Percentiles rank a stretch among this genome's conserved stretches.
Evolutionary conservation across 441 rosid species (phyloP).

Genomic region (Euphorbia celastroides): DNA sequence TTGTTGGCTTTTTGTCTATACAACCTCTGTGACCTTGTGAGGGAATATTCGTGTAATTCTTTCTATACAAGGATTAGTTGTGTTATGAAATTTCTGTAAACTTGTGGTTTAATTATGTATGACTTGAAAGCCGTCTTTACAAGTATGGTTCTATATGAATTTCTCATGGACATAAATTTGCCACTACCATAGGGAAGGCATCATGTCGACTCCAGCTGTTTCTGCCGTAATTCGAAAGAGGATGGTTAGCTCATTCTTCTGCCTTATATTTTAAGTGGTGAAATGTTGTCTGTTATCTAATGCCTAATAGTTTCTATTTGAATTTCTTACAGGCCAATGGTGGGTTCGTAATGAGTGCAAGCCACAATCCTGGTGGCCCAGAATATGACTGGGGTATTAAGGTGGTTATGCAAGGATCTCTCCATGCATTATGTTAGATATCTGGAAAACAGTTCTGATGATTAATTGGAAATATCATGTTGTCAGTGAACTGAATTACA

Average conservation of each 20-base stretch:
- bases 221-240: conserved; percentile 84
- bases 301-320: not conserved
- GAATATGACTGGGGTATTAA: conserved; percentile 98
- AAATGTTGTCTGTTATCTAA: not conserved
- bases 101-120: no score
- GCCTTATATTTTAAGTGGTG: conserved; percentile 11
- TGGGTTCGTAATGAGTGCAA: conserved; percentile 97
- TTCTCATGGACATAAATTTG: not conserved
- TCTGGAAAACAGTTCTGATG: not conserved
- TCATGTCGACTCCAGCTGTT: conserved; percentile 88
- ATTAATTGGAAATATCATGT: not conserved
- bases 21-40: no score
- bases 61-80: not conserved
- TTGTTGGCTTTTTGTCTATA: not conserved
- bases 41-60: not conserved
- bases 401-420: conserved; percentile 33
- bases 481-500: no score
- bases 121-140: no score
- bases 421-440: not conserved
- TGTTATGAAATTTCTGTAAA: no score
- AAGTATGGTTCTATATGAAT: no score
- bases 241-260: conserved; percentile 41
- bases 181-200: conserved; percentile 58
- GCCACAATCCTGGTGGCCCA: conserved; percentile 95
- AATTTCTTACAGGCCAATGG: conserved; percentile 63